Evolutionary conservation across 495 filamentous ascomycete genomes (phyloP), one percentile per base, ranked within the genome.

Genomic region (Coniosporium apollinis): DNA sequence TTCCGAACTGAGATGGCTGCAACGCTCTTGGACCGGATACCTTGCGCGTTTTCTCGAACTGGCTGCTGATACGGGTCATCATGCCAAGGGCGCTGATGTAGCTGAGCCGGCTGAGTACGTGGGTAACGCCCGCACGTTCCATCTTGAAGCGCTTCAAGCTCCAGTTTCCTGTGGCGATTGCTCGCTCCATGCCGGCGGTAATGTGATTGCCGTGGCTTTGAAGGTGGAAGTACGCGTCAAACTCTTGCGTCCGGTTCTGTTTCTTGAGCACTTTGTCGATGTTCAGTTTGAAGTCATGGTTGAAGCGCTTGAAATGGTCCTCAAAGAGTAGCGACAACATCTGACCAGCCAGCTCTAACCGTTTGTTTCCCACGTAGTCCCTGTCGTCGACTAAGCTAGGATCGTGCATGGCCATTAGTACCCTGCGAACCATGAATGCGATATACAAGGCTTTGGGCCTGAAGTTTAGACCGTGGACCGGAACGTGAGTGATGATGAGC

Each of bases 11-110:
- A 0, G 91, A 96, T 7, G 89, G 82, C 52, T 99, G 89, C 11
- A 99, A 64, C 7, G 91, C 89, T 65, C 89, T 75, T 46, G 89
- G 89, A 36, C 91, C 91, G 50, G 73, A 79, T 43, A 99, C 82
- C 54, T 99, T 99, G 44, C 89, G 62, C 2, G 87, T 94, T 65
- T 96, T 96, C 52, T 96, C 89, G 51, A 99, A 96, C 61, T 96
- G 89, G 69, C 81, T 91, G 60, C 75, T 86, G 46, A 96, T 96
- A 47, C 89, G 74, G 8, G 91, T 96, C 91, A 99, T 96, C 91
- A 96, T 96, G 37, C 91, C 91, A n/a, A 99, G 68, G 8, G 91
- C 91, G 45, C 79, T 82, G 59, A 96, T 94, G 50, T 94, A 99
- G 54, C 85, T 94, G 30, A 96, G 61, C 28, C 89, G 73, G 60